These are phyloP conservation scores for Candida ortonii DNA, from an alignment of 805 yeast species.

Conservation along the genomic window DNA sequence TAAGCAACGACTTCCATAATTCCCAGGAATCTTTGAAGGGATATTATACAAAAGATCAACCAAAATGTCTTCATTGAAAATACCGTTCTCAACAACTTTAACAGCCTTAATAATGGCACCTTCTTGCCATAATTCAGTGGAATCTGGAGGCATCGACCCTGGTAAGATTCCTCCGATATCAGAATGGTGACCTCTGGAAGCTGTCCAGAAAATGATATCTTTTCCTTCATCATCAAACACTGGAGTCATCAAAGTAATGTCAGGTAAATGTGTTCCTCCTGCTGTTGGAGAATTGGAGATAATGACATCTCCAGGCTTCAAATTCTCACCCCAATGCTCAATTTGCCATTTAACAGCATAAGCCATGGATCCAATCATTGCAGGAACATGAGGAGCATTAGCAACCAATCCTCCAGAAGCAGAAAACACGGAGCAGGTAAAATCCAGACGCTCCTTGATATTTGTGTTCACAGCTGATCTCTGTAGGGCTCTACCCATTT, in stretches of 20 bases:
- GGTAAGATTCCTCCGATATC: conserved; percentile 61
- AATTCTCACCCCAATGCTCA: conserved; percentile 37
- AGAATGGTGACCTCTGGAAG: conserved; percentile 61
- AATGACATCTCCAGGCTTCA: conserved; percentile 43
- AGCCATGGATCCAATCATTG: conserved; percentile 46
- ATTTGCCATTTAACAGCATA: conserved; percentile 38
- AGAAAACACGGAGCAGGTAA: conserved; percentile 47
- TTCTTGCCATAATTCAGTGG: conserved; percentile 51
- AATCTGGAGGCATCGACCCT: conserved; percentile 55
- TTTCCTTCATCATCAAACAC: conserved; percentile 44
- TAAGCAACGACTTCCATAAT: conserved; percentile 54
- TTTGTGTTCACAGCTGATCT: conserved; percentile 43
- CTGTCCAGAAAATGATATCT: conserved; percentile 50
- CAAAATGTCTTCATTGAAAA: conserved; percentile 51
- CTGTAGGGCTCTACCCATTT: conserved; percentile 45
- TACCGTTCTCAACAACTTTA: conserved; percentile 48
- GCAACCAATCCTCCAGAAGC: conserved; percentile 35
- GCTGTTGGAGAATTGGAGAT: conserved; percentile 43
- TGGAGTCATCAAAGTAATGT: conserved; percentile 57
- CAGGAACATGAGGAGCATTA: conserved; percentile 41
- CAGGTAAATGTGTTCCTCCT: conserved; percentile 49
- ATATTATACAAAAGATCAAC: conserved; percentile 43
- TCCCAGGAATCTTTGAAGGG: conserved; percentile 46
- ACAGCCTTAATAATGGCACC: conserved; percentile 56
- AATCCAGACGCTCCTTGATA: conserved; percentile 47